Percentiles rank a stretch among this genome's conserved stretches.
phyloP scores from a whole-genome alignment of 441 rosid genomes.

The Adansonia gregorii region DNA sequence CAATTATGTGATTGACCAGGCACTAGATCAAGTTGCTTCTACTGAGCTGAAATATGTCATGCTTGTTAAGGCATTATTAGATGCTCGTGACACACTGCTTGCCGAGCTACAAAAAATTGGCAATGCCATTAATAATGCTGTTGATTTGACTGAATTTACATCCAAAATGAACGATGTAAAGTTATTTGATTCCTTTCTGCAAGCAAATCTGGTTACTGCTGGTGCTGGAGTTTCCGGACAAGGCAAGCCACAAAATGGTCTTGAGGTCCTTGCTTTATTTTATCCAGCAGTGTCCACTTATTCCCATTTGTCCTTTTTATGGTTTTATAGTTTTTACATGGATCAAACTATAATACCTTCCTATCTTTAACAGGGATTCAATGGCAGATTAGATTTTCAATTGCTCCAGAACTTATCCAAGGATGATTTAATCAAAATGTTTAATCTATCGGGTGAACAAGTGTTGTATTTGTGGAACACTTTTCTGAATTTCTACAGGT shows the following conservation, averaged over 20 bases:
- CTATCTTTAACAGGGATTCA: conserved; percentile 53
- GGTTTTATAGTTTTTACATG: conserved; percentile 17
- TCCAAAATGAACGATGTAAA: conserved; percentile 52
- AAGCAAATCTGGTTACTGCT: conserved; percentile 39
- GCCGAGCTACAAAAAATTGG: conserved; percentile 73
- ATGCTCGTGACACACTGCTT: conserved; percentile 62
- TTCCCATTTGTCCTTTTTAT: conserved; percentile 22
- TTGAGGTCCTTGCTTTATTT: conserved; percentile 72
- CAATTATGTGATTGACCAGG: conserved; percentile 49
- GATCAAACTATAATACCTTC: conserved; percentile 22
- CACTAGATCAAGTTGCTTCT: conserved; percentile 46
- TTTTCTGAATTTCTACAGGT: conserved; percentile 92
- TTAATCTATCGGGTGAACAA: conserved; percentile 69
- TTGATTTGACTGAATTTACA: conserved; percentile 60
- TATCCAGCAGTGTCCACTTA: conserved; percentile 24
- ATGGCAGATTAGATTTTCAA: conserved; percentile 38
- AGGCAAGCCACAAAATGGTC: conserved; percentile 66
- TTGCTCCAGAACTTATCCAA: conserved; percentile 47
- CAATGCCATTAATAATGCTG: conserved; percentile 51
- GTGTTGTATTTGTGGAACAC: conserved; percentile 68
- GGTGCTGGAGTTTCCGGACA: conserved; percentile 48
- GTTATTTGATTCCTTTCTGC: conserved; percentile 43
- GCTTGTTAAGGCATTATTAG: conserved; percentile 69
- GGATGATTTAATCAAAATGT: conserved; percentile 53
- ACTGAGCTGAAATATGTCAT: conserved; percentile 48